Conservation (phyloP, 2,329 filamentous ascomycete species). For the Furcasterigmium sp. region DNA sequence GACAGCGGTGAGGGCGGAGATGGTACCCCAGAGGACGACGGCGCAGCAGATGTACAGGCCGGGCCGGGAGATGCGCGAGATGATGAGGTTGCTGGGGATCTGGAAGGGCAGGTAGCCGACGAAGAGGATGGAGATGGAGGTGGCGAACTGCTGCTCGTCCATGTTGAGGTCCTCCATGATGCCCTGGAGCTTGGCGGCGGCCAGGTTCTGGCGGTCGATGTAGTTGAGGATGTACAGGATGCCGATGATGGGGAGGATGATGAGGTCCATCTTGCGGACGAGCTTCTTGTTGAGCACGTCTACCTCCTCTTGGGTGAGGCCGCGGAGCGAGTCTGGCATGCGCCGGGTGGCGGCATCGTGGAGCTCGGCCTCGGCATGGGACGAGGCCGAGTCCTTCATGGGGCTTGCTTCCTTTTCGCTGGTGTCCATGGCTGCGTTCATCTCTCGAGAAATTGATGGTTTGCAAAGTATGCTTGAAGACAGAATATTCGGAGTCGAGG, state of each 20-base stretch:
- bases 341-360: neutral
- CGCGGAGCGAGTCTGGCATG: conserved; percentile 12
- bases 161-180: conserved; percentile 36
- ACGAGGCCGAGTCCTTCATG: neutral
- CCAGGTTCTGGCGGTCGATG: conserved; percentile 18
- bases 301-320: conserved; percentile 11
- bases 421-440: neutral
- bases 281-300: conserved; percentile 13
- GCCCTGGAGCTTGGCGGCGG: conserved; percentile 26
- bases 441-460: neutral
- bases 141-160: conserved; percentile 29
- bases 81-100: conserved; percentile 40
- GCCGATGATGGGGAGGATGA: conserved; percentile 5
- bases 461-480: too few species aligned
- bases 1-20: conserved; percentile 16
- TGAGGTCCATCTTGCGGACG: conserved; percentile 13
- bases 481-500: too few species aligned
- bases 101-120: conserved; percentile 25
- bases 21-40: conserved; percentile 19
- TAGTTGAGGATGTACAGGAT: conserved; percentile 20
- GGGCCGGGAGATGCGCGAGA: conserved; percentile 34
- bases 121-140: conserved; percentile 25
- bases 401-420: neutral
- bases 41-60: conserved; percentile 27
- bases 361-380: neutral